Evolutionary conservation across 2,329 filamentous ascomycete species (phyloP), one percentile per base, ranked within the genome.

Genomic region (Nemania serpens): DNA sequence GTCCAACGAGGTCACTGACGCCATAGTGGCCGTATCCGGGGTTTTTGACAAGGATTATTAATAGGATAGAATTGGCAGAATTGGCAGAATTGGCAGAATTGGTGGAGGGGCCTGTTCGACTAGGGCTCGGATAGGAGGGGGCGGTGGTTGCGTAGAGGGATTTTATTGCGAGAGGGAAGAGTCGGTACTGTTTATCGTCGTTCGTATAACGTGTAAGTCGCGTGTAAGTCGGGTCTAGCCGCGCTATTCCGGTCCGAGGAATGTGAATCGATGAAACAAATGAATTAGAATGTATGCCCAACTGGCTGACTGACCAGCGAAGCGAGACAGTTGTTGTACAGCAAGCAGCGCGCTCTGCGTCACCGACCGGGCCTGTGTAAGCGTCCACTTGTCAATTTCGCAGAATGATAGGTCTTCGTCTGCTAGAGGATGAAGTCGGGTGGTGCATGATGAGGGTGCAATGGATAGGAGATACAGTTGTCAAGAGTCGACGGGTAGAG

Each of bases 1-100:
- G 78, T 98, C 95, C 63, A 99, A 82, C 65, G 92, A 97, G 66
- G 91, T 86, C 34, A 98, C 94, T 41, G 94, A 97, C 69, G 94
- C 93, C 94, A 98, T 98, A 13, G 46, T 36, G 29, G 15, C 11
- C 36, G 15, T n/a, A n/a, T n/a, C n/a, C n/a, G n/a, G n/a, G n/a
- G n/a, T n/a, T n/a, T n/a, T n/a, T n/a, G n/a, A n/a, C n/a, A n/a
- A n/a, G n/a, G n/a, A n/a, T n/a, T n/a, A n/a, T n/a, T n/a, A n/a
- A 46, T 18, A 13, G 9, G 7, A 43, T 11, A 11, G 41, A 20
- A 20, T 3, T 7, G 41, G 5, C 17, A 37, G 49, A 52, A 43
- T 52, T 34, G 13, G 41, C n/a, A 11, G 41, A 20, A 20, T 3
- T 7, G 41, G 5, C 17, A 37, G 49, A 52, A 43, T 52, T 34